Percentiles rank a stretch among this genome's conserved stretches.
phyloP scores from a whole-genome alignment of 73 alveolate species.

The Stentor roeselii region DNA sequence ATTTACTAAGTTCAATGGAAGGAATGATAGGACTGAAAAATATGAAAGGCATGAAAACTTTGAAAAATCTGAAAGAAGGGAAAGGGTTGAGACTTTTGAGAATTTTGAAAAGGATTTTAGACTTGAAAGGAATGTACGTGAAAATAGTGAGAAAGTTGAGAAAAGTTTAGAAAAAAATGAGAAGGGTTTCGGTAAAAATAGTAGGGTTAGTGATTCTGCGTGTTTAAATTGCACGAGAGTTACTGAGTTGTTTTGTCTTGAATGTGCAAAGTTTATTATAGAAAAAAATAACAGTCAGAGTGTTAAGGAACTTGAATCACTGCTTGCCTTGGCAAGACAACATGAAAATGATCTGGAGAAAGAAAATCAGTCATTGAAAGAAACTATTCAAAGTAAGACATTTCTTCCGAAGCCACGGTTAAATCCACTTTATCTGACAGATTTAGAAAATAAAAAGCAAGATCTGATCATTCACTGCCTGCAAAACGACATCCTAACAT shows the following conservation, averaged over 20 bases:
- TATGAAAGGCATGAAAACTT: no score
- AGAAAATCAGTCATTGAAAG: not conserved
- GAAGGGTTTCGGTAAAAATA: not conserved
- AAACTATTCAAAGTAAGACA: not conserved
- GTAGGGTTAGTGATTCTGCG: not conserved
- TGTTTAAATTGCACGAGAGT: not conserved
- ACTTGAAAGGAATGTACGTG: no score
- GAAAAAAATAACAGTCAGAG: not conserved
- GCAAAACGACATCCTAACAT: not conserved
- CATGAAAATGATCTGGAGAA: not conserved
- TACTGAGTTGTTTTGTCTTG: not conserved
- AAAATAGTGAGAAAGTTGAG: no score
- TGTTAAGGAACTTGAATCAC: not conserved
- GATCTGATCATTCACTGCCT: not conserved
- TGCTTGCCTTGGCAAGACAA: not conserved
- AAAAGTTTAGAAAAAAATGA: no score
- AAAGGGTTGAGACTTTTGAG: no score
- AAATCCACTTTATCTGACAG: not conserved
- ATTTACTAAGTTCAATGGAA: not conserved
- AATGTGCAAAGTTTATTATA: not conserved
- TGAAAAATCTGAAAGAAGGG: no score
- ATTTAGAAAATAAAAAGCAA: not conserved
- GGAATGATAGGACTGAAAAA: no score
- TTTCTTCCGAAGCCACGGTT: not conserved
- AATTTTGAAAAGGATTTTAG: no score